Conservation (phyloP, 2,329 filamentous ascomycete genomes). For the Colletotrichum lini region DNA sequence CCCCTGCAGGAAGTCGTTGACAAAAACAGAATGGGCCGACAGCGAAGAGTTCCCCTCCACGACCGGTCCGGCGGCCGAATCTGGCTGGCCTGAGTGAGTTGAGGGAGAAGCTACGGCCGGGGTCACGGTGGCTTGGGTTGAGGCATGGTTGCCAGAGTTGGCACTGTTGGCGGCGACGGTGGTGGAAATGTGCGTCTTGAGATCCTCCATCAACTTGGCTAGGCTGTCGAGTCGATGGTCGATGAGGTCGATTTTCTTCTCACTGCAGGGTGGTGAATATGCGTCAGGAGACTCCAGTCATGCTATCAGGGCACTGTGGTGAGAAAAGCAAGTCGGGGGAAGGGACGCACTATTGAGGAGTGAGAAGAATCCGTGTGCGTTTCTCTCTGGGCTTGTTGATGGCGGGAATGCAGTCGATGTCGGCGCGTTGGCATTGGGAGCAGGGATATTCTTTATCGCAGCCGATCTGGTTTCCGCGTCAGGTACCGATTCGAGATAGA, state of each 20-base stretch:
- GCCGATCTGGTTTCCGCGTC: constrained; percentile 48
- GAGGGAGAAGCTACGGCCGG: constrained; percentile 17
- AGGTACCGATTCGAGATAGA: no score
- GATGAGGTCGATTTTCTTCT: constrained; percentile 56
- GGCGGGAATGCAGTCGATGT: constrained; percentile 48
- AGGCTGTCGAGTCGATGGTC: constrained; percentile 54
- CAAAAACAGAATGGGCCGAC: constrained; percentile 62
- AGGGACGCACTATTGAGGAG: constrained; percentile 53
- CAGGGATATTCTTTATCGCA: constrained; percentile 55
- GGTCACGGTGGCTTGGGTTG: neutral
- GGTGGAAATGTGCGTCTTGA: constrained; percentile 47
- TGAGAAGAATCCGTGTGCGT: constrained; percentile 53
- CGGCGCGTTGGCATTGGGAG: constrained; percentile 44
- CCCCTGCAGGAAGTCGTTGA: constrained; percentile 61
- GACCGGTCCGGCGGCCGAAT: constrained; percentile 48
- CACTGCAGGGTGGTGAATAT: constrained; percentile 44
- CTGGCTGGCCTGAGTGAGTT: constrained; percentile 23
- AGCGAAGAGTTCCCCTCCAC: constrained; percentile 62
- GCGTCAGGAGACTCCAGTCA: neutral
- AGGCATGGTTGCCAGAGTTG: neutral
- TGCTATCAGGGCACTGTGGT: neutral
- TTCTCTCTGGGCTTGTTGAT: constrained; percentile 52
- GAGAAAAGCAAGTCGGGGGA: no score
- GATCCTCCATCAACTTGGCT: constrained; percentile 51
- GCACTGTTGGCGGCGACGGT: neutral